Evolutionary conservation across 345 rosid genomes (phyloP).

Genomic region (Citrus inodora): DNA sequence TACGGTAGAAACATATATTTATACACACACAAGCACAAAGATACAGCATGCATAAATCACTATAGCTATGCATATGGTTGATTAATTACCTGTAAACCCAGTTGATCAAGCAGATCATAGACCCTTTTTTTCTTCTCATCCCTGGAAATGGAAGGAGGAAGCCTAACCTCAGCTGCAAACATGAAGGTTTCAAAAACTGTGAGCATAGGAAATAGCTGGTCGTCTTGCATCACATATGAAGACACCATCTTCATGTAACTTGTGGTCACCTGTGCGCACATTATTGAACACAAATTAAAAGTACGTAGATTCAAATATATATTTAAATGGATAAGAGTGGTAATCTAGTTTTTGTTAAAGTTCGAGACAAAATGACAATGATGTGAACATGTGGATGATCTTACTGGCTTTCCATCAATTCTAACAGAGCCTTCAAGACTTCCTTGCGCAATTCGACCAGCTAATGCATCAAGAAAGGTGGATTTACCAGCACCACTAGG

Average conservation of each 20-base stretch:
- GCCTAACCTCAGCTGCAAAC: conserved; percentile 84
- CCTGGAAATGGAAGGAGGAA: conserved; percentile 65
- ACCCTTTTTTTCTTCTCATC: conserved; percentile 69
- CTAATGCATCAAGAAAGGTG: conserved; percentile 83
- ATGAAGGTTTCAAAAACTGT: conserved; percentile 78
- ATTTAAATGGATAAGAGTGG: too few relatives aligned
- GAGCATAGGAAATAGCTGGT: conserved; percentile 74
- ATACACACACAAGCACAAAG: too few relatives aligned
- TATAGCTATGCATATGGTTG: too few relatives aligned
- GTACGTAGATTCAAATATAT: too few relatives aligned
- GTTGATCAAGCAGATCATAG: conserved; percentile 58
- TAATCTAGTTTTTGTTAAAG: too few relatives aligned
- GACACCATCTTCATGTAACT: conserved; percentile 79
- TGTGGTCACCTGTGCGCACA: conserved; percentile 47
- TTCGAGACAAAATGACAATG: too few relatives aligned
- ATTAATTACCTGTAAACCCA: conserved; percentile 54
- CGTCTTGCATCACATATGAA: conserved; percentile 92
- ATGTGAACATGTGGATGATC: not conserved
- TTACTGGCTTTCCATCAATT: conserved; percentile 61
- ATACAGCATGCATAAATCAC: too few relatives aligned
- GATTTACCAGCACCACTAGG: conserved; percentile 94
- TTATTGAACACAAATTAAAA: not conserved
- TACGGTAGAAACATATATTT: conserved; percentile 1
- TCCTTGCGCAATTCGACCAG: conserved; percentile 64
- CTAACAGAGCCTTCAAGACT: conserved; percentile 78